phyloP scores from a whole-genome alignment of 2,329 filamentous ascomycete species.

The Cercospora beticola region DNA sequence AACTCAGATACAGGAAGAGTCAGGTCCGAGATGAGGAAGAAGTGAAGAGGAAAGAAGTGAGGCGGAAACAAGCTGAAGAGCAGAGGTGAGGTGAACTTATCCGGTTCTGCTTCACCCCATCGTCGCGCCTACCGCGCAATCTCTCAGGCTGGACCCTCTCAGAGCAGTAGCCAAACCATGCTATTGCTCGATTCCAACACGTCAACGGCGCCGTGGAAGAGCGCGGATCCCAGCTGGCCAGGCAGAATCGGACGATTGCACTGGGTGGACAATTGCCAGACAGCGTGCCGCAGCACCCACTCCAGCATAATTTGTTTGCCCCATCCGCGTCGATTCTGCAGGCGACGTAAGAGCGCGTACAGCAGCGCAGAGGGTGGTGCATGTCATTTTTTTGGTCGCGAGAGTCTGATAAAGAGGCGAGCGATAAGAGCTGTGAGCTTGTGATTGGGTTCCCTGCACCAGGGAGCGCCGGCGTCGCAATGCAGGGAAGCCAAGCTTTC shows the following conservation, averaged over 20 bases:
- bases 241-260: not conserved
- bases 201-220: constrained; percentile 12
- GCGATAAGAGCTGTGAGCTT: constrained; percentile 5
- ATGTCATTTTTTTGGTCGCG: constrained; percentile 4
- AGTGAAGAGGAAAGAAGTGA: not conserved
- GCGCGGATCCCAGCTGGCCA: not conserved
- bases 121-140: constrained; percentile 5
- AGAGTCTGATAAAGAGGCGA: constrained; percentile 1
- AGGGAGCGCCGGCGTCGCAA: not conserved
- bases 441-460: not conserved
- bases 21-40: not conserved
- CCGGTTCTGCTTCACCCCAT: constrained; percentile 1
- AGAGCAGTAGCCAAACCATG: constrained; percentile 2
- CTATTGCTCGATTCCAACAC: constrained; percentile 13
- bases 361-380: not conserved
- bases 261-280: not conserved
- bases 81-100: constrained; percentile 4
- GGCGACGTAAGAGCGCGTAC: constrained; percentile 1
- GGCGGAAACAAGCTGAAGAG: not conserved
- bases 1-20: constrained; percentile 1
- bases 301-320: not conserved
- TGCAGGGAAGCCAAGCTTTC: constrained; percentile 5
- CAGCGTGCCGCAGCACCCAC: not conserved
- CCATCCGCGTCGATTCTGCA: not conserved
- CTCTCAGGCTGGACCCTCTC: not conserved